phyloP scores from a whole-genome alignment of 495 filamentous ascomycete species.

The Margaritispora aquatica region DNA sequence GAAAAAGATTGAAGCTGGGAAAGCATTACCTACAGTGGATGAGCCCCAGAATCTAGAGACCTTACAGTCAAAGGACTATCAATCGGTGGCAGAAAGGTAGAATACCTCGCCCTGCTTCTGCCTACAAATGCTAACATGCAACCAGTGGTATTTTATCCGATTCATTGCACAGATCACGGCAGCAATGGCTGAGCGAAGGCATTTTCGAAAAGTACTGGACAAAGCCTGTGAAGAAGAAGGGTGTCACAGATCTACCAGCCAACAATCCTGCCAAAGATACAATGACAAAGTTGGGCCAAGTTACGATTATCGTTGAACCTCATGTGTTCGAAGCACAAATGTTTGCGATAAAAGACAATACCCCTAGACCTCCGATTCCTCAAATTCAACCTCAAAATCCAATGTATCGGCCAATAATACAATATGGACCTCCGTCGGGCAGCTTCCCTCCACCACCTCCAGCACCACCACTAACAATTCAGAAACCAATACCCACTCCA shows the following conservation, averaged over 20 bases:
- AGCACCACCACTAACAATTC: slow-evolving; percentile 29
- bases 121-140: neutral
- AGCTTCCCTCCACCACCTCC: slow-evolving; percentile 41
- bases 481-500: slow-evolving; percentile 17
- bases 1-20: slow-evolving; percentile 52
- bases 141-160: slow-evolving; percentile 75
- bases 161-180: slow-evolving; percentile 76
- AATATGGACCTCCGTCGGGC: slow-evolving; percentile 61
- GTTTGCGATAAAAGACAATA: slow-evolving; percentile 73
- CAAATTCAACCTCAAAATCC: slow-evolving; percentile 21
- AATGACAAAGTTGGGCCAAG: slow-evolving; percentile 77
- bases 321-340: slow-evolving; percentile 86
- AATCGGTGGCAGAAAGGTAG: slow-evolving; percentile 80
- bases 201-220: slow-evolving; percentile 93
- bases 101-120: neutral
- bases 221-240: slow-evolving; percentile 79
- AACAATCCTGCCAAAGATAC: slow-evolving; percentile 80
- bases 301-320: slow-evolving; percentile 80
- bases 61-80: slow-evolving; percentile 64
- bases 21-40: slow-evolving; percentile 68
- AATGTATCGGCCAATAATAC: slow-evolving; percentile 55
- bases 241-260: slow-evolving; percentile 57
- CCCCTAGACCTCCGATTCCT: slow-evolving; percentile 38
- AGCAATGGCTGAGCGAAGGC: slow-evolving; percentile 73
- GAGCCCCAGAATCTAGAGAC: slow-evolving; percentile 56